Evolutionary conservation across 805 yeast species (phyloP).

Genomic region (Yamadazyma insecticola): DNA sequence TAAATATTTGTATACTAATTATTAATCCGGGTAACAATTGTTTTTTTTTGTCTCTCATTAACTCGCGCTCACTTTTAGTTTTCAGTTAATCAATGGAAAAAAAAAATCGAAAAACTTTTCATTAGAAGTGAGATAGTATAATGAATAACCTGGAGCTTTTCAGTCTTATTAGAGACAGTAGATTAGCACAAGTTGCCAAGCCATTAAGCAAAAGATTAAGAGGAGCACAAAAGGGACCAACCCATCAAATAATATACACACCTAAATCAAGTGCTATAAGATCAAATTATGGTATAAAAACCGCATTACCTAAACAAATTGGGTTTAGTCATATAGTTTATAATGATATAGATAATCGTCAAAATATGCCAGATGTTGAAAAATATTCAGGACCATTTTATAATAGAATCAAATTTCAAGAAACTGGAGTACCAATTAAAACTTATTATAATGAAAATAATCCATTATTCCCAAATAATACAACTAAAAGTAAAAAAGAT

Average conservation of each 20-base stretch:
- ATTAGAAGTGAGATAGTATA: too few species aligned
- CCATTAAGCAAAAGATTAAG: constrained; percentile 32
- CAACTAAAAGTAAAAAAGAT: constrained; percentile 13
- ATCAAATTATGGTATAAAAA: constrained; percentile 75
- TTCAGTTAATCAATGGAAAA: too few species aligned
- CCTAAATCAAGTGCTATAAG: constrained; percentile 58
- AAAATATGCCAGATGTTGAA: constrained; percentile 69
- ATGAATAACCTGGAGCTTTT: constrained; percentile 28
- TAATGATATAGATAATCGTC: constrained; percentile 63
- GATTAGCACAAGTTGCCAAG: constrained; percentile 41
- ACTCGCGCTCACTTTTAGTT: too few species aligned
- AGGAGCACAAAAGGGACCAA: constrained; percentile 40
- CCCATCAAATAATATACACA: constrained; percentile 70
- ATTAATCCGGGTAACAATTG: too few species aligned
- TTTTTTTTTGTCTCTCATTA: too few species aligned
- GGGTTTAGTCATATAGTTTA: constrained; percentile 56
- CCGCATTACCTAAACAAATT: constrained; percentile 59
- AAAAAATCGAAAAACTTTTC: too few species aligned
- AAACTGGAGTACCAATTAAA: constrained; percentile 51
- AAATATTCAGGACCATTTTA: constrained; percentile 54
- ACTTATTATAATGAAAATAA: constrained; percentile 27
- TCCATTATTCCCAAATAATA: constrained; percentile 40
- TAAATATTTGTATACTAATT: not conserved
- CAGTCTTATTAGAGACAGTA: constrained; percentile 35
- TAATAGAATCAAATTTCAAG: constrained; percentile 64